Base-by-base conservation (phyloP, 2,329 filamentous ascomycete genomes). In the Zalaria sp. region DNA sequence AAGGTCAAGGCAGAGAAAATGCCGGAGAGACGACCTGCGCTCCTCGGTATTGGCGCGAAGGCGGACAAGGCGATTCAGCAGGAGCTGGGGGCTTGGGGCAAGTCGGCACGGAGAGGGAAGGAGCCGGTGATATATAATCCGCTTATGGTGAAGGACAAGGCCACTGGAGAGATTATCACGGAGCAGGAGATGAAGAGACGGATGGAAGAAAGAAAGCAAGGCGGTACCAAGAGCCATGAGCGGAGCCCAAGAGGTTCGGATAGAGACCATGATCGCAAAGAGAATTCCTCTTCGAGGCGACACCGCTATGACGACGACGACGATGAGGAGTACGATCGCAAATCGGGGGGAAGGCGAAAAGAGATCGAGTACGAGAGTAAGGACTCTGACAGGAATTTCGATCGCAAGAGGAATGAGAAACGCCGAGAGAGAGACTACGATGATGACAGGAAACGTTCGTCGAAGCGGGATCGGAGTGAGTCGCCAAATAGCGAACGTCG, bases 11-110 rank as follows among this genome's bases (percentile, higher is more conserved):
- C 82, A 49, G 69, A 78, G 31, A 79, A 76, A 47, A 66, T 78
- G 11, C 69, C 79, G 9, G 80, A 82, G 55, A 72, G 79, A 40
- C 75, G 88, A 39, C 81, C 86, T 10, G 86, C 86, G 44, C 72
- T 93, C 43, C 68, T 96, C 6, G 91, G 91, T 0, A 80, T 96
- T 5, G 91, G 89, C 3, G 88, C 88, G 7, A 94, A 89, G 56
- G 79, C 86, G 54, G 72, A 86, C 25, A 67, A 70, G 4, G 71
- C 70, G 1, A 66, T 70, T 37, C 73, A 68, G 25, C 72, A 84
- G 47, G 84, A 93, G 51, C 64, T 93, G 11, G 85, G 83, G 1
- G 80, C 76, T 1, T 93, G 84, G 84, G 81, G 87, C 8, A 83
- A 82, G 47, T 61, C 66, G 6, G 67, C 69, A 9, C 65, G 66